These are phyloP conservation scores for Lippia alba DNA, from an alignment of 305 asterid genomes.

Conservation along the genomic window DNA sequence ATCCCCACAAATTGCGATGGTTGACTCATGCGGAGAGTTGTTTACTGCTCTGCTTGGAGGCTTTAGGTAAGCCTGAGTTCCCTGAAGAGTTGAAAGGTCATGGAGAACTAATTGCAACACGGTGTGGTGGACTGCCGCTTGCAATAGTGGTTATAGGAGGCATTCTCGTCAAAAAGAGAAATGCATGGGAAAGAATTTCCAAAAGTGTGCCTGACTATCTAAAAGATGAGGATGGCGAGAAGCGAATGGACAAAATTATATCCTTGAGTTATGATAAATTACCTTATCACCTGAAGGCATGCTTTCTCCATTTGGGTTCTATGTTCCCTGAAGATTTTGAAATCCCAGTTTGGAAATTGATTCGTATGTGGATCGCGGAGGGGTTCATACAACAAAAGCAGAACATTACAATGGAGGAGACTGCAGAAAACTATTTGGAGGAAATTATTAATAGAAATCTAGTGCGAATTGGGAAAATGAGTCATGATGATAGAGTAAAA, in stretches of 20 bases:
- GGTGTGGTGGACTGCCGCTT: not conserved
- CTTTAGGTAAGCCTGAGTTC: not conserved
- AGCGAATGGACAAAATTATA: not conserved
- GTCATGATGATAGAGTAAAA: not conserved
- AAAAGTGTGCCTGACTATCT: not conserved
- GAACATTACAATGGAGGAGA: not conserved
- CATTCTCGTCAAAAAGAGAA: not conserved
- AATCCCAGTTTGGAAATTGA: not conserved
- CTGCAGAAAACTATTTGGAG: not conserved
- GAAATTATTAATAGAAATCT: not conserved
- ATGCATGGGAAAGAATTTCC: not conserved
- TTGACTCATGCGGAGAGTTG: not conserved
- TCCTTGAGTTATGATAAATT: not conserved
- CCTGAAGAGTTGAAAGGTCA: not conserved
- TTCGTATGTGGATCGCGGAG: not conserved
- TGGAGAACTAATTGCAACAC: not conserved
- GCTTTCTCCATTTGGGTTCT: not conserved
- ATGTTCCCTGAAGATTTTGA: not conserved
- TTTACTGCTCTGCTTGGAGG: not conserved
- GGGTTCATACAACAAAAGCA: not conserved
- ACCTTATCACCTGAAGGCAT: not conserved
- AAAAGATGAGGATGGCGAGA: not conserved
- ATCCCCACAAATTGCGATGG: not conserved
- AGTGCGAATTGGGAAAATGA: not conserved
- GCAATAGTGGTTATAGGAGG: not conserved